Conservation (phyloP, 352 stramenopile genomes). For the Salisapilia sapeloensis region DNA sequence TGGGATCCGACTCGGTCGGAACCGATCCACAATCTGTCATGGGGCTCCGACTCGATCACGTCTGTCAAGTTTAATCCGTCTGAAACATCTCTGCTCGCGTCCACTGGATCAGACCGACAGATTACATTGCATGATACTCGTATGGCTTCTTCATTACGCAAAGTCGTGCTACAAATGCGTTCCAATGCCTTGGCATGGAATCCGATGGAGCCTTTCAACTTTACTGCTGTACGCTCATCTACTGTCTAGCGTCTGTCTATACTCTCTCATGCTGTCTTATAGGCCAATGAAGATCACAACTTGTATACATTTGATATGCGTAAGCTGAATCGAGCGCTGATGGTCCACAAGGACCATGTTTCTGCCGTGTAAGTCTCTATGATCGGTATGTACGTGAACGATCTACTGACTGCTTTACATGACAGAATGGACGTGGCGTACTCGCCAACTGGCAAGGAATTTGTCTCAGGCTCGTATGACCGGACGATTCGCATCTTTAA, state of each 20-base stretch:
- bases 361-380: constrained; percentile 79
- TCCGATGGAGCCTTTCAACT: constrained; percentile 97
- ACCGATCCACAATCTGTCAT: constrained; percentile 87
- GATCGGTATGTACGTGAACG: not conserved
- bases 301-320: constrained; percentile 99
- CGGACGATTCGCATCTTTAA: constrained; percentile 97
- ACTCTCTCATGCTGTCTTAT: not conserved
- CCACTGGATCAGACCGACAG: constrained; percentile 86
- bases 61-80: constrained; percentile 91
- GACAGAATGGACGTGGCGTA: constrained; percentile 91
- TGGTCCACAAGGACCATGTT: constrained; percentile 98
- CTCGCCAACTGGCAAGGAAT: constrained; percentile 95
- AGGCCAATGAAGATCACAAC: constrained; percentile 98
- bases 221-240: constrained; percentile 79
- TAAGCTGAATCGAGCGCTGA: constrained; percentile 85
- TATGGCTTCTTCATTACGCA: constrained; percentile 87
- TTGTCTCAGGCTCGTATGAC: constrained; percentile 97
- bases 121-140: constrained; percentile 90
- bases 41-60: constrained; percentile 92
- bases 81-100: constrained; percentile 90
- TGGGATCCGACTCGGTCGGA: constrained; percentile 90
- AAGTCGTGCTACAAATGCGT: constrained; percentile 92
- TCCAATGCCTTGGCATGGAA: constrained; percentile 99
- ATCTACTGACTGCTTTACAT: not conserved
- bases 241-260: constrained; percentile 1